phyloP scores from a whole-genome alignment of 495 filamentous ascomycete genomes.

The Sporormia fimetaria region DNA sequence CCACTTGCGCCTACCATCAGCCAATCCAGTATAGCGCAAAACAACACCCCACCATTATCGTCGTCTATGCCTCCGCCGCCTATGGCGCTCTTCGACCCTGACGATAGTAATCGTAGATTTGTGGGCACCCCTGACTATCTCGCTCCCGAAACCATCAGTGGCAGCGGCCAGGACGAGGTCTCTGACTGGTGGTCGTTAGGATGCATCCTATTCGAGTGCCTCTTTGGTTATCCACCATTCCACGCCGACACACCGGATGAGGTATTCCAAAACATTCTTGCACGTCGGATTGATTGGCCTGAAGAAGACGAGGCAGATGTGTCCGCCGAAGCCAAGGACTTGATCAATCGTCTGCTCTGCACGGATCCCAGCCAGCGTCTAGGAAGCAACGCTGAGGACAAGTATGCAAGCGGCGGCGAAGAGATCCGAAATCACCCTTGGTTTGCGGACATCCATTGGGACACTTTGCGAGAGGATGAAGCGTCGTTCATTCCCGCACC shows the following conservation, averaged over 20 bases:
- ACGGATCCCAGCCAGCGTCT: conserved; percentile 68
- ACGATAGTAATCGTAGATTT: conserved; percentile 85
- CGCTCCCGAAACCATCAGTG: conserved; percentile 92
- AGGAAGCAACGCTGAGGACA: conserved; percentile 72
- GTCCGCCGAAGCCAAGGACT: conserved; percentile 76
- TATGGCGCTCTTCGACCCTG: conserved; percentile 92
- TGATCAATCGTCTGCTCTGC: conserved; percentile 84
- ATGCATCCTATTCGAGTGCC: conserved; percentile 92
- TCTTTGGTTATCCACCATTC: conserved; percentile 88
- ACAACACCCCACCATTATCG: conserved; percentile 55
- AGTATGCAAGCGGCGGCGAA: conserved; percentile 67
- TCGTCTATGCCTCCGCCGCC: conserved; percentile 76
- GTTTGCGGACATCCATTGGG: conserved; percentile 84
- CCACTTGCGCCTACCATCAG: conserved; percentile 50
- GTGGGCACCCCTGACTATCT: conserved; percentile 97
- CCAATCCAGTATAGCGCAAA: conserved; percentile 22
- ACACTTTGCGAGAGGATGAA: conserved; percentile 78
- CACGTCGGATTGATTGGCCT: conserved; percentile 81
- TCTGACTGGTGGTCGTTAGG: conserved; percentile 99
- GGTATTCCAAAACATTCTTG: conserved; percentile 93
- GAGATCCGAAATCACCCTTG: conserved; percentile 83
- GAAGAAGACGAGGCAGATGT: conserved; percentile 49
- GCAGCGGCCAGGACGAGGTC: conserved; percentile 87
- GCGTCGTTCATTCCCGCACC: conserved; percentile 88
- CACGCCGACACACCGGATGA: conserved; percentile 82